Evolutionary conservation across 371 early-diverging fungal species (phyloP), one percentile per base, ranked within the genome.

Genomic region (Mucor racemosus): DNA sequence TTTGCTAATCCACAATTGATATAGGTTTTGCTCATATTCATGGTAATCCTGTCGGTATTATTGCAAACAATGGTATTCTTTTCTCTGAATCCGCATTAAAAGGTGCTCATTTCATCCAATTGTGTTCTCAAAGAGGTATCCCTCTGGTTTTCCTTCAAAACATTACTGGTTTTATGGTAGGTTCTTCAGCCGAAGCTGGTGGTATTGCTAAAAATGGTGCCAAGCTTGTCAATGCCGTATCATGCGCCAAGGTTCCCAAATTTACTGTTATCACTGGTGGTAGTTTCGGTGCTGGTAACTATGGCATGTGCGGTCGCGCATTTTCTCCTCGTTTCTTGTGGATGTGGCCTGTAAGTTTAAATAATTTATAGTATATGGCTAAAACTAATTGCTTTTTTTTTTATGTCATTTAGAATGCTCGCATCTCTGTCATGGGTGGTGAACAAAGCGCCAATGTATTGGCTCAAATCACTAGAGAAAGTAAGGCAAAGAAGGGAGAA

Each of bases 161-260:
- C 82, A 98, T 97, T 67, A 96, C 96, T 19, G 96, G 95, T 33
- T 97, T 97, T 82, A 98, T 98, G 99, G 99, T 98, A 15, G 99
- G 99, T 26, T 90, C 94, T 39, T 89, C 91, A 17, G 98, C 99
- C 38, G 99, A 98, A 82, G 97, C 96, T 15, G 94, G 93, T 64
- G 98, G 98, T 69, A 98, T 98, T 79, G 99, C 98, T 60, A 97
- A 97, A 83, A 95, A 98, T 73, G 99, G 99, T 34, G 97, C 98
- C 69, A 98, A 98, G 76, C 87, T 98, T 79, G 99, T 98, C 5
- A 97, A 94, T 9, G 97, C 99, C 9, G 99, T 98, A 5, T 92
- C 97, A 0, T 95, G 95, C 69, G 96, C 97, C 39, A 86, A 90
- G 60, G 98, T 98, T 17, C 99, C 99, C 62, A 98, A 98, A 81